Evolutionary conservation across 805 yeast species (phyloP).

Genomic region (Candida jianshihensis): DNA sequence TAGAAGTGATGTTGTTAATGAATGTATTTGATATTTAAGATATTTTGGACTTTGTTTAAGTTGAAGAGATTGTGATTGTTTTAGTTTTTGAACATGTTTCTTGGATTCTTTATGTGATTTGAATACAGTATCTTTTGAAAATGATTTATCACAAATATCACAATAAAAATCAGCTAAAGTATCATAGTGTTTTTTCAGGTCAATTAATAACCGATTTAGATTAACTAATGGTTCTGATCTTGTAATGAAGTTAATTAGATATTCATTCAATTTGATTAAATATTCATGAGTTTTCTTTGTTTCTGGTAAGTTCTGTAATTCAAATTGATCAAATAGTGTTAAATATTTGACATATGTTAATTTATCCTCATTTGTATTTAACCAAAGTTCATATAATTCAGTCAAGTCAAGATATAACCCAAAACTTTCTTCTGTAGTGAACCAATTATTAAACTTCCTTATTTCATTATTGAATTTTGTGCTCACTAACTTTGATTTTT

Average conservation of each 20-base stretch:
- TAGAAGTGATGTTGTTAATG: conserved; percentile 14
- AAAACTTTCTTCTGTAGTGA: conserved; percentile 52
- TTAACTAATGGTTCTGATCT: conserved; percentile 44
- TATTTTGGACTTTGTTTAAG: conserved; percentile 17
- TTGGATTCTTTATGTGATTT: conserved; percentile 67
- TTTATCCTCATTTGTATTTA: conserved; percentile 34
- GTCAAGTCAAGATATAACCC: conserved; percentile 61
- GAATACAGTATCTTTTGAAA: conserved; percentile 59
- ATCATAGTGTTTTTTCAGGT: conserved; percentile 10
- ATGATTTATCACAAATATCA: conserved; percentile 52
- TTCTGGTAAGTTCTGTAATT: conserved; percentile 15
- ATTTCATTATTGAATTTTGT: conserved; percentile 39
- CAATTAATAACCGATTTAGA: conserved; percentile 25
- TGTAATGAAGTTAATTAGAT: conserved; percentile 41
- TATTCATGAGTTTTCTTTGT: conserved; percentile 26
- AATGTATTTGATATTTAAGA: conserved; percentile 33
- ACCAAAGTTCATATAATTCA: conserved; percentile 44
- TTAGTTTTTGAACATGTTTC: conserved; percentile 47
- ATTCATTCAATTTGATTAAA: conserved; percentile 36
- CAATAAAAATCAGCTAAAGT: conserved; percentile 39
- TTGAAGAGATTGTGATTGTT: conserved; percentile 1
- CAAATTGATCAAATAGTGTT: conserved; percentile 35
- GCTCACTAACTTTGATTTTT: conserved; percentile 34
- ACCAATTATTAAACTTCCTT: conserved; percentile 38
- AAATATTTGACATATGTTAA: conserved; percentile 46